Base-by-base conservation (phyloP, 1,284 basidiomycete species). In the Papiliotrema laurentii region DNA sequence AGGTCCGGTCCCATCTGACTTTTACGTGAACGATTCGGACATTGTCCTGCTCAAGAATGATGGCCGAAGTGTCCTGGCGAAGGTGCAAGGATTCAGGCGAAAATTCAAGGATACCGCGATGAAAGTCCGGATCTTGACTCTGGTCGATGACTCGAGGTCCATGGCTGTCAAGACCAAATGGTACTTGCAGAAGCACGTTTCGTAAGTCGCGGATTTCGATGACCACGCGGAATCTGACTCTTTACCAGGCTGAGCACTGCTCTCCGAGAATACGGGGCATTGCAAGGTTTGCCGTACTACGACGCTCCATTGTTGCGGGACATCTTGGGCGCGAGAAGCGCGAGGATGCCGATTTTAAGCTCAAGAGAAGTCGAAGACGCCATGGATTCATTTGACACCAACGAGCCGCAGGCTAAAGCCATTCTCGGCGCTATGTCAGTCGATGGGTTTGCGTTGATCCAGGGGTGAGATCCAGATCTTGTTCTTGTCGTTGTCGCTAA, bases 331-430 rank as follows among this genome's bases (percentile, higher is more conserved):
- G 87, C 89, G 1, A 76, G 76, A 13, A 77, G 89, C 25, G 73
- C 80, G 18, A 69, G 73, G 26, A 75, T 80, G 40, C 69, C 80
- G 16, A 64, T 64, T 19, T 59, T 84, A n/a, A 76, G 83, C 7
- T 53, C 65, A 6, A 70, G 69, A n/a, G 83, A 85, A 19, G 67
- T 94, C 7, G 70, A 80, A 43, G 76, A 79, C 48, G 80, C 85
- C 1, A 91, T 91, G 85, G 66, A 78, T 11, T 75, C 75, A 1
- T 87, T 87, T 66, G 78, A 80, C 39, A 81, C 97, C 49, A 99
- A 99, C 66, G 85, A 93, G 67, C 94, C 96, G 3, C 96, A 99
- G 72, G 94, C 94, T 3, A 81, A 78, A 34, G 96, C 96, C 2
- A 90, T 98, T 42, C 69, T 90, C 5, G 84, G 83, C 22, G 82